Base-by-base conservation (phyloP, 1,284 basidiomycete species). In the Retiboletus flavoniger region DNA sequence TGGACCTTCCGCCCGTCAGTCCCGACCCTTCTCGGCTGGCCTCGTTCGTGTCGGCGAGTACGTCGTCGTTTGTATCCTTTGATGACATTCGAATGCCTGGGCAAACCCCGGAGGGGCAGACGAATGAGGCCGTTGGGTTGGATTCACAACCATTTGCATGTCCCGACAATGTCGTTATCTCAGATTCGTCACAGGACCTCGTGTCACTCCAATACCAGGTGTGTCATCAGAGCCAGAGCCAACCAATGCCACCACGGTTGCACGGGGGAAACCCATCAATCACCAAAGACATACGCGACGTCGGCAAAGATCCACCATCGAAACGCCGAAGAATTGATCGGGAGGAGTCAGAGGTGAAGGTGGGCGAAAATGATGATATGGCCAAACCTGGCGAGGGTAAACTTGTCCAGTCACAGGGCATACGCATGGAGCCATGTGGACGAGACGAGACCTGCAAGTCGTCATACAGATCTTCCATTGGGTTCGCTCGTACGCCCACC, bases 251-350 rank as follows among this genome's bases (percentile, higher is more conserved):
- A 24, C 21, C 55, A 24, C 35, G 19, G 11, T 9, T 9, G 1
- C 26, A 44, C 19, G 8, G 3, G 19, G 53, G 24, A 31, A 46
- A 42, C 3, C n/a, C 7, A 3, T 41, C 47, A 10, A 31, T 17
- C 3, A n/a, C 42, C 4, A 24, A 24, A 9, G 44, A 40, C 16
- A 8, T 38, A 6, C 34, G 16, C 24, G 28, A 50, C 10, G 17
- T 44, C 45, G 3, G 0, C 7, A 4, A 55, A 11, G 10, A 6
- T 34, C 45, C 42, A 2, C 32, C 10, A 13, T 29, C n/a, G 7
- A 67, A 69, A 47, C 62, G 58, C 14, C 51, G 41, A 7, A 64
- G 53, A 43, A 29, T 60, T 7, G 60, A 58, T 35, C 41, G 29
- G 40, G 62, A 58, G 2, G 41, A 21, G 3, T 46, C 47, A 7